Evolutionary conservation across 2,329 filamentous ascomycete species (phyloP).

Genomic region (Pseudogymnoascus sp.): DNA sequence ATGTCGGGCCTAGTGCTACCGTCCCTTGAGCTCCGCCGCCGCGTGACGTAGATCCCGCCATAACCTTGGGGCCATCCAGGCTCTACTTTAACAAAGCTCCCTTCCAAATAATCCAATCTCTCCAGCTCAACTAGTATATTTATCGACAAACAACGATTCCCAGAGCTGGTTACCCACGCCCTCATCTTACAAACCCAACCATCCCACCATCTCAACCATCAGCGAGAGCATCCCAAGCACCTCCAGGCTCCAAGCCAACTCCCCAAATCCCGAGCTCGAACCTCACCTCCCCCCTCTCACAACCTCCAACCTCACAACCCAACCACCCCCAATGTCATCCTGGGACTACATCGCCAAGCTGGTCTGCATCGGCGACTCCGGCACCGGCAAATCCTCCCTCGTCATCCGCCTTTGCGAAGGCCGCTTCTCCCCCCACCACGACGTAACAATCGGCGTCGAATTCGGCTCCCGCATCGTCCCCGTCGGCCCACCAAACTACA

Average conservation of each 20-base stretch:
- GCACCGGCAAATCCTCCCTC: conserved; percentile 89
- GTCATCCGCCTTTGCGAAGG: conserved; percentile 95
- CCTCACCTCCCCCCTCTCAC: neutral
- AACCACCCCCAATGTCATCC: conserved; percentile 39
- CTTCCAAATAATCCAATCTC: neutral
- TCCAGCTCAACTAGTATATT: neutral
- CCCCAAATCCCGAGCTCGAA: neutral
- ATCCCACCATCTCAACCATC: neutral
- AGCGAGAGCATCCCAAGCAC: neutral
- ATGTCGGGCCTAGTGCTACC: neutral
- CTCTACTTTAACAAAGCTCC: conserved; percentile 1
- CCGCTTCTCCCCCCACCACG: conserved; percentile 87
- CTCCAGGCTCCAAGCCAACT: neutral
- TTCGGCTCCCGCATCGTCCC: conserved; percentile 90
- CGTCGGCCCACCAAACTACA: conserved; percentile 67
- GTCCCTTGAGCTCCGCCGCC: conserved; percentile 1
- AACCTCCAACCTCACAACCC: neutral
- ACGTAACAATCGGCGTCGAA: conserved; percentile 95
- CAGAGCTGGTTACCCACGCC: neutral
- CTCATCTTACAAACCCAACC: neutral
- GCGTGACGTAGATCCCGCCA: conserved; percentile 2
- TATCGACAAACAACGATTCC: neutral
- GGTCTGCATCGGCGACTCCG: conserved; percentile 93
- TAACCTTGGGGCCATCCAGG: neutral
- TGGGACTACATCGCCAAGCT: conserved; percentile 99